Evolutionary conservation across 1,139 yeast species (phyloP).

Genomic region (Candida buenavistaensis): DNA sequence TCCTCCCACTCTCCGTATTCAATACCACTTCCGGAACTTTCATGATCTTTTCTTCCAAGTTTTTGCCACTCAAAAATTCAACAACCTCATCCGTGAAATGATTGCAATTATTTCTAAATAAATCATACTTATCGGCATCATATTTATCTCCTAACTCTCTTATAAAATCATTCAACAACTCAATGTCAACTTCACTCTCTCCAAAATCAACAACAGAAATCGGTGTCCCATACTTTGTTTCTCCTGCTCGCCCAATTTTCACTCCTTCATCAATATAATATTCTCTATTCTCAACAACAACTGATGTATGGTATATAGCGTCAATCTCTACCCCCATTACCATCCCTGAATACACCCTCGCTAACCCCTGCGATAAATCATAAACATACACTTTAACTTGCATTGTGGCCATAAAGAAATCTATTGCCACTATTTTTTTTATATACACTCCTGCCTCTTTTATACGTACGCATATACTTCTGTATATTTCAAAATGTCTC

Average conservation of each 20-base stretch:
- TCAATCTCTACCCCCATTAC: conserved; percentile 50
- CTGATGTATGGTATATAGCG: conserved; percentile 69
- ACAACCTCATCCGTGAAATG: conserved; percentile 61
- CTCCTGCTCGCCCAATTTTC: conserved; percentile 46
- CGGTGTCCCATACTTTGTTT: conserved; percentile 62
- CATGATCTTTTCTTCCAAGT: conserved; percentile 50
- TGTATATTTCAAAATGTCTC: too few species aligned
- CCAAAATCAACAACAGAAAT: conserved; percentile 56
- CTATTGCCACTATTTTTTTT: too few species aligned
- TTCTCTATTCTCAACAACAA: conserved; percentile 57
- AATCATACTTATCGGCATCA: conserved; percentile 51
- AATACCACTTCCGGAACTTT: too few species aligned
- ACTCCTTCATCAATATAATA: conserved; percentile 65
- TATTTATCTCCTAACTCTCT: conserved; percentile 48
- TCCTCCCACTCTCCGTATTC: too few species aligned
- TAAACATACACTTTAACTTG: conserved; percentile 55
- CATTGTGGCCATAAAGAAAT: conserved; percentile 4
- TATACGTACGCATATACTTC: too few species aligned
- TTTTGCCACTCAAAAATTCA: conserved; percentile 59
- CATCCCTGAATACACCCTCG: conserved; percentile 43
- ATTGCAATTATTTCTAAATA: conserved; percentile 69
- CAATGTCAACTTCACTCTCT: conserved; percentile 49
- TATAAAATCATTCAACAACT: conserved; percentile 53
- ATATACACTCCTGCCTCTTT: too few species aligned
- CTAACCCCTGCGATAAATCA: conserved; percentile 55